A percentile compares a stretch with the other conserved stretches of the same genome.
Evolutionary conservation across 768 basidiomycete genomes (phyloP).

Genomic region (Lentinula sp.): DNA sequence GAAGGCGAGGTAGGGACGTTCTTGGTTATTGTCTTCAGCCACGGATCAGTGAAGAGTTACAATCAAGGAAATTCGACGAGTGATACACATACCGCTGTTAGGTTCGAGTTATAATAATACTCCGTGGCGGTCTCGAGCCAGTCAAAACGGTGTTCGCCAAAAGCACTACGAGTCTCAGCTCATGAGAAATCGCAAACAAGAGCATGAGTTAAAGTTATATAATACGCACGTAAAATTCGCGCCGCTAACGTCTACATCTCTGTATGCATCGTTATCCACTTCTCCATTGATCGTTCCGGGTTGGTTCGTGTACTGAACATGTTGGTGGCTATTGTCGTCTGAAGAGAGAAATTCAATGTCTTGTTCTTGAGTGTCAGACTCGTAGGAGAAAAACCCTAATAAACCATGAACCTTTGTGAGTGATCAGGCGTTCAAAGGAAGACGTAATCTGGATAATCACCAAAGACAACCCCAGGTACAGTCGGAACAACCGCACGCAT

Average conservation of each 20-base stretch:
- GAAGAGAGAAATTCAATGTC: slow-evolving; percentile 14
- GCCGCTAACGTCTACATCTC: slow-evolving; percentile 9
- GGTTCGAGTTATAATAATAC: slow-evolving; percentile 9
- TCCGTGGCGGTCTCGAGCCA: slow-evolving; percentile 8
- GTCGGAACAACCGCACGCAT: slow-evolving; percentile 12
- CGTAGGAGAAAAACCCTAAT: slow-evolving; percentile 13
- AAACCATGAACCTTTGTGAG: not conserved
- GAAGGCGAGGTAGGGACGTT: slow-evolving; percentile 9
- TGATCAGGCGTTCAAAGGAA: not conserved
- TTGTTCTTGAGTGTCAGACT: slow-evolving; percentile 12
- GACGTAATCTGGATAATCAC: not conserved
- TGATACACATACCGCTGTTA: slow-evolving; percentile 2
- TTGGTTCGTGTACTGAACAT: slow-evolving; percentile 12
- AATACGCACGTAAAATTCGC: slow-evolving; percentile 13
- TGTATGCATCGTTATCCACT: slow-evolving; percentile 5
- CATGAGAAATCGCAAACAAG: not conserved
- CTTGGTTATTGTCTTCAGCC: slow-evolving; percentile 7
- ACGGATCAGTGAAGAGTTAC: not conserved
- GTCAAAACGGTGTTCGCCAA: slow-evolving; percentile 13
- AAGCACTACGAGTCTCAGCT: slow-evolving; percentile 5
- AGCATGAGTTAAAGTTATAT: not conserved
- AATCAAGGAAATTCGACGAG: not conserved
- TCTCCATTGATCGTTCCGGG: slow-evolving; percentile 8
- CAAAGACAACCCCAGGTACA: slow-evolving; percentile 12
- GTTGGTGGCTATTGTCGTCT: slow-evolving; percentile 9